Percentiles rank a stretch among this genome's conserved stretches.
phyloP scores from a whole-genome alignment of 2,329 filamentous ascomycete genomes.

The Fusarium sp. region DNA sequence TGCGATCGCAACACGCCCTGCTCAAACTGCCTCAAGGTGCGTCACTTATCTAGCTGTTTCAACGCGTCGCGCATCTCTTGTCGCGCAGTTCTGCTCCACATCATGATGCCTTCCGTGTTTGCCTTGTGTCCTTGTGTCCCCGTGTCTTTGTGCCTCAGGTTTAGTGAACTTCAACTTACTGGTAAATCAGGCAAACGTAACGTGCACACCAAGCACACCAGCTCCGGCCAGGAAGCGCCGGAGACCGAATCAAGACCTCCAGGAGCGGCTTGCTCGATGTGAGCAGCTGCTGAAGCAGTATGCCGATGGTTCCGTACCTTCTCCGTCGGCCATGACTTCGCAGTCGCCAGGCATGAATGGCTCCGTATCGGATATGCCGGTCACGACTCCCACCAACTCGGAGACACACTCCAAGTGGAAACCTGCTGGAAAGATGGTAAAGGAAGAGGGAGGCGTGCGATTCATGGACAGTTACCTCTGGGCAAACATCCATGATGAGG shows the following conservation, averaged over 20 bases:
- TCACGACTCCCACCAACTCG: constrained; percentile 47
- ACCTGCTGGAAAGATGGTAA: constrained; percentile 67
- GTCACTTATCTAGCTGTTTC: constrained; percentile 38
- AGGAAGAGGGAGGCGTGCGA: constrained; percentile 68
- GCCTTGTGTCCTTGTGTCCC: constrained; percentile 1
- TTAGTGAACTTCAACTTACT: constrained; percentile 29
- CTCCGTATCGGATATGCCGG: constrained; percentile 46
- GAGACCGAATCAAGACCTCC: constrained; percentile 73
- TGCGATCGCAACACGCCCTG: constrained; percentile 73
- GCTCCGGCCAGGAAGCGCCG: constrained; percentile 73
- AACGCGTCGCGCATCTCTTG: background rate
- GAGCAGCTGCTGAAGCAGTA: constrained; percentile 73
- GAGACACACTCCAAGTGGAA: constrained; percentile 59
- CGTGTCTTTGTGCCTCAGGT: constrained; percentile 7
- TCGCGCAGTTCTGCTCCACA: background rate
- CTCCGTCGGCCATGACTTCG: constrained; percentile 38
- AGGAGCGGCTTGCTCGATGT: constrained; percentile 72
- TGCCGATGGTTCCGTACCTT: constrained; percentile 57
- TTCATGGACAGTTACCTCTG: constrained; percentile 73
- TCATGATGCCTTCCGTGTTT: background rate
- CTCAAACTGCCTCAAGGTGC: constrained; percentile 73
- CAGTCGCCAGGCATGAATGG: constrained; percentile 41
- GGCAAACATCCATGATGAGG: constrained; percentile 70
- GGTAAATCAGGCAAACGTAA: constrained; percentile 67
- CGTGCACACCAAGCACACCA: constrained; percentile 73